phyloP scores from a whole-genome alignment of 116 monocot species.

The Phalaenopsis hybrid region DNA sequence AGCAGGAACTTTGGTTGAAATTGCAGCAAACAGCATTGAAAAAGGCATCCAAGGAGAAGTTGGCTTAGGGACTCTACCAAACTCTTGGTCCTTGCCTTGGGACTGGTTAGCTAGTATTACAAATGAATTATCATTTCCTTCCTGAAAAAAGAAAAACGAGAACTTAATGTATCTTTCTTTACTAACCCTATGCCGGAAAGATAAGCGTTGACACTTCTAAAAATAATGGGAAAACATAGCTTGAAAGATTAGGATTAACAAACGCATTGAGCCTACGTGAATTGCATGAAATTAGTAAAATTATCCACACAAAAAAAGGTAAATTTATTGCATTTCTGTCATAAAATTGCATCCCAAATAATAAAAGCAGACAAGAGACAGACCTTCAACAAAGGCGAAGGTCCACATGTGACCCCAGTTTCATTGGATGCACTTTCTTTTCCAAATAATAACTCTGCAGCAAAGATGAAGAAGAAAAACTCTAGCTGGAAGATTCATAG shows the following conservation, averaged over 20 bases:
- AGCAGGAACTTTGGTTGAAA: constrained; percentile 74
- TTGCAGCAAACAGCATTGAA: constrained; percentile 90
- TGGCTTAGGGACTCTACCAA: constrained; percentile 38
- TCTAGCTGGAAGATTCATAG: background rate
- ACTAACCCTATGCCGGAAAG: background rate
- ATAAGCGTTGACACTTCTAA: background rate
- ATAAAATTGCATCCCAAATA: background rate
- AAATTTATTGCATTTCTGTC: background rate
- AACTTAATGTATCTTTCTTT: background rate
- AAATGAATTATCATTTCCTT: constrained; percentile 8
- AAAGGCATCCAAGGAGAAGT: constrained; percentile 95
- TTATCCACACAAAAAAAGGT: background rate
- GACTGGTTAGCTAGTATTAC: constrained; percentile 13
- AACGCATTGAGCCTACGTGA: background rate
- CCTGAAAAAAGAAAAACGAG: constrained; percentile 17
- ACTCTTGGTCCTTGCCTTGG: constrained; percentile 21
- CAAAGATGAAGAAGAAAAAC: constrained; percentile 3
- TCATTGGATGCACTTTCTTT: constrained; percentile 27
- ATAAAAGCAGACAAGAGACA: background rate
- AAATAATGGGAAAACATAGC: background rate
- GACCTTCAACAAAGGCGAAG: constrained; percentile 1
- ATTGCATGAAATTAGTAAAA: background rate
- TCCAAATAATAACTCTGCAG: constrained; percentile 45
- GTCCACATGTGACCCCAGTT: background rate
- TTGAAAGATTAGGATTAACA: background rate